Evolutionary conservation across 2,329 filamentous ascomycete species (phyloP), one percentile per base, ranked within the genome.

Genomic region (Talaromyces sp.): DNA sequence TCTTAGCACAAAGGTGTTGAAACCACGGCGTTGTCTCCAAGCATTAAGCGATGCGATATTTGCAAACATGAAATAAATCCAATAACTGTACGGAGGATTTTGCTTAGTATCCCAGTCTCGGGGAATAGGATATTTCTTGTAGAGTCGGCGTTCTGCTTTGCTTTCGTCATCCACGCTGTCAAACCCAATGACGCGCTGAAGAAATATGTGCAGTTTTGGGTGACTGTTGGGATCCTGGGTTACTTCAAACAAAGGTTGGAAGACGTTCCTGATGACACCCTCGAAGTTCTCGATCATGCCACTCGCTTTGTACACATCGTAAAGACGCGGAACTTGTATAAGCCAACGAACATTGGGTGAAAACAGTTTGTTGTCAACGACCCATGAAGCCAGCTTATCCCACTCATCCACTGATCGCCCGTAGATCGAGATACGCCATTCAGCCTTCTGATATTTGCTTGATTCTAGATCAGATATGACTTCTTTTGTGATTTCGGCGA

Each of bases 381-480:
- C 91, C 94, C 94, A 99, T 2, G 89, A 90, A 3, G 94, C 94
- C 53, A 99, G 84, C 70, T 96, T 99, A 69, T 97, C 93, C 94
- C 94, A 99, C 73, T 99, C 94, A 62, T 96, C 87, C 40, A 96
- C 81, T 2, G 88, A 89, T 70, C 91, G 89, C 62, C 94, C 94
- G 68, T 99, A 99, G 63, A 99, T 91, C 22, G 92, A 97, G 64
- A 99, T 96, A 43, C 94, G 91, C 92, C 95, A 99, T 77, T 99
- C 94, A 1, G 94, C 94, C 89, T 99, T 97, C 72, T 99, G 94
- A 69, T 99, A 99, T 73, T 99, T 99, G 83, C 92, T 97, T 51
- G 93, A 96, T 73, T 99, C 94, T 33, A 99, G 79, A 80, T 99
- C 94, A 2, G 91, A 86, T 56, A 99, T 97, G 62, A 99, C 94